Conservation (phyloP, 2,329 filamentous ascomycete species). For the Aureobasidium musti region DNA sequence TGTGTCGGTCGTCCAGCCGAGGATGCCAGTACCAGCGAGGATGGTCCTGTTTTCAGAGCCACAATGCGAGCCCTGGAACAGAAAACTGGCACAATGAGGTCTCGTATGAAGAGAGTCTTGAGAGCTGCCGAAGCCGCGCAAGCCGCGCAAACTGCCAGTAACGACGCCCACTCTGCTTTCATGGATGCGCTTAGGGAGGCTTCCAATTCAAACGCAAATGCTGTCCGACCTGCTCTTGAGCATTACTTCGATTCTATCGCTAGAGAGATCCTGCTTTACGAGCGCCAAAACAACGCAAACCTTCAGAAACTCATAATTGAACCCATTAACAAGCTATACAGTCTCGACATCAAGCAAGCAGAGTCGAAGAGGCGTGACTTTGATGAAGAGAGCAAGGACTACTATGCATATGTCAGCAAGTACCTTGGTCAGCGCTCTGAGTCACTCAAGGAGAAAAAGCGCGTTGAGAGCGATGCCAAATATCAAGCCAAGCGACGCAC, state of each 20-base stretch:
- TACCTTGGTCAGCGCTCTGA: slow-evolving; percentile 97
- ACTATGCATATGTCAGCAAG: slow-evolving; percentile 90
- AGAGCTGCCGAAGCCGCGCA: slow-evolving; percentile 91
- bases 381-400: slow-evolving; percentile 98
- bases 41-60: slow-evolving; percentile 92
- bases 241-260: slow-evolving; percentile 99
- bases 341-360: slow-evolving; percentile 95
- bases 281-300: slow-evolving; percentile 78
- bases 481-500: slow-evolving; percentile 92
- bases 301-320: slow-evolving; percentile 94
- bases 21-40: slow-evolving; percentile 80
- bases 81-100: slow-evolving; percentile 91
- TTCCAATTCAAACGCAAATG: slow-evolving; percentile 87
- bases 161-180: slow-evolving; percentile 79
- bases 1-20: slow-evolving; percentile 71
- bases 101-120: slow-evolving; percentile 93
- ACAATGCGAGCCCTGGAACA: slow-evolving; percentile 96
- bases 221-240: slow-evolving; percentile 93
- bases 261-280: slow-evolving; percentile 82
- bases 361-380: slow-evolving; percentile 97
- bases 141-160: slow-evolving; percentile 75
- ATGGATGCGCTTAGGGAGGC: slow-evolving; percentile 85
- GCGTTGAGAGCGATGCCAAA: slow-evolving; percentile 90
- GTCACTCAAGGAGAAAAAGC: slow-evolving; percentile 95
- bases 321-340: slow-evolving; percentile 86